Base-by-base conservation (phyloP, 2,329 filamentous ascomycete genomes). In the Fusarium sp. region DNA sequence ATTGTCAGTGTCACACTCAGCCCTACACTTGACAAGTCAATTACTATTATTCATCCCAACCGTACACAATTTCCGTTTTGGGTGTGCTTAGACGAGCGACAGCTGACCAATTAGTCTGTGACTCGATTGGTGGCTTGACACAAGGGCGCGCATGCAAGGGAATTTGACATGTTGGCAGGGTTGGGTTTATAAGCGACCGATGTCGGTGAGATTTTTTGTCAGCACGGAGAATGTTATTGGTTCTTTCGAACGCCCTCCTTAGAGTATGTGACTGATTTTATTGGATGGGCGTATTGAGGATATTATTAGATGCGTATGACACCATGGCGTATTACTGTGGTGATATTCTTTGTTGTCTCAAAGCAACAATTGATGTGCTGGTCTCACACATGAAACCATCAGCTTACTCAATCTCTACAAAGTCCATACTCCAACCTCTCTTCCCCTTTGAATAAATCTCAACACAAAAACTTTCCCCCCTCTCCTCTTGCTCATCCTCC, bases 401-500 rank as follows among this genome's bases (percentile, higher is more conserved):
- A 12, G 9, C 18, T 57, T 12, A 65, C 22, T 65, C 61, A 34
- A 67, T 68, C 40, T 72, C 69, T 16, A 72, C 63, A 58, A 72
- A 72, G 14, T 72, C 69, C 14, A 72, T 62, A 27, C 69, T 68
- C 69, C 70, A 72, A 2, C 66, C 70, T 3, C 56, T 57, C 18
- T 51, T 61, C 8, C 57, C 49, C 11, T 60, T 70, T 0, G 66
- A 65, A 24, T 62, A 72, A 16, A 72, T 70, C 42, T 72, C 69
- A 16, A 72, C 69, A 2, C 45, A 69, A 25, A 72, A 72, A 1
- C 40, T 49, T 7, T 49, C 37, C 13, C 30, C 40, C 10, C 24
- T 14, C 1, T 56, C 40, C 6, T 51, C 60, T 1, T 69, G 53
- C 18, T 60, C 29, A 2, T 57, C 65, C 1, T 72, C 69, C 7